Evolutionary conservation across 208 protist genomes (phyloP).

Genomic region (Crithidia mellificae): DNA sequence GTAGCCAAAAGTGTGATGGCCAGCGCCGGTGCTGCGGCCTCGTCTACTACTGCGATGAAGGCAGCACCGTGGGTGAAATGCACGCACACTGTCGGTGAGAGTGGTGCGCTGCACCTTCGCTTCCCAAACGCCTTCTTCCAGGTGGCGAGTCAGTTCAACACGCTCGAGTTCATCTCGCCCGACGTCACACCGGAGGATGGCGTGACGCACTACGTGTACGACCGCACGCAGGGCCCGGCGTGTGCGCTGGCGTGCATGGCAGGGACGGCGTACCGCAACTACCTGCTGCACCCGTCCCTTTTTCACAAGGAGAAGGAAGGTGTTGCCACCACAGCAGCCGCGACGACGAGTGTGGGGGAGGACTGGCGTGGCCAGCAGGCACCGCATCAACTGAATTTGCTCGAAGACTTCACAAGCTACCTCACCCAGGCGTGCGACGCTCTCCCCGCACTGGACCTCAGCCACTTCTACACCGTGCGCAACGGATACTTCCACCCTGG

Average conservation of each 20-base stretch:
- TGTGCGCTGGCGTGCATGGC: slow-evolving; percentile 59
- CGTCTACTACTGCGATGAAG: background rate
- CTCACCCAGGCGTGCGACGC: slow-evolving; percentile 21
- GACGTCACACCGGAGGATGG: slow-evolving; percentile 50
- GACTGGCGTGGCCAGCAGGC: slow-evolving; percentile 33
- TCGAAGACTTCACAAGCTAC: slow-evolving; percentile 26
- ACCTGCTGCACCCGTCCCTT: slow-evolving; percentile 47
- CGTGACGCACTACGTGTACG: slow-evolving; percentile 50
- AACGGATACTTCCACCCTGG: slow-evolving; percentile 46
- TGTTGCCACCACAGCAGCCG: no score
- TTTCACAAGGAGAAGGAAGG: slow-evolving; percentile 1
- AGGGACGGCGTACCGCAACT: slow-evolving; percentile 74
- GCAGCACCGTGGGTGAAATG: slow-evolving; percentile 10
- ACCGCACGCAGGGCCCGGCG: slow-evolving; percentile 75
- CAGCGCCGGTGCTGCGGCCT: no score
- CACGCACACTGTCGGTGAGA: slow-evolving; percentile 35
- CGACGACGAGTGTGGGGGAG: slow-evolving; percentile 1
- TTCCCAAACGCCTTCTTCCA: slow-evolving; percentile 54
- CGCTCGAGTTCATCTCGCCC: slow-evolving; percentile 59
- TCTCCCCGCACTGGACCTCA: slow-evolving; percentile 5
- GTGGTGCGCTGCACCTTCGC: slow-evolving; percentile 21
- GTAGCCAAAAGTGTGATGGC: no score
- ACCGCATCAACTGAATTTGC: slow-evolving; percentile 37
- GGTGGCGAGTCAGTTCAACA: slow-evolving; percentile 81
- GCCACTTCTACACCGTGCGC: slow-evolving; percentile 33